These are phyloP conservation scores for Nicotiana tabacum DNA, from an alignment of 257 asterid species.

Conservation along the genomic window DNA sequence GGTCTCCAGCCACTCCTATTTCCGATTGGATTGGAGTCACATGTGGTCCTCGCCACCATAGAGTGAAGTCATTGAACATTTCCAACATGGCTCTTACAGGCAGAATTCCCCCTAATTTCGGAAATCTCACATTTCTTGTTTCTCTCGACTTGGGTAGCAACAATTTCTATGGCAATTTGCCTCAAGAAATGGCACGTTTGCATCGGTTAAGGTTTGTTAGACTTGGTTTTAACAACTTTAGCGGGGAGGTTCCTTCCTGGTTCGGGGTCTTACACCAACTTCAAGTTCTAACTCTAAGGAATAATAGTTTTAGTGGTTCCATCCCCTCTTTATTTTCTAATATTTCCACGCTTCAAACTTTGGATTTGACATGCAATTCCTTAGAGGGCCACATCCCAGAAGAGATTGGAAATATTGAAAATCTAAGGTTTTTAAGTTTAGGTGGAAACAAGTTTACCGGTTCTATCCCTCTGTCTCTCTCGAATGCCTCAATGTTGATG, in stretches of 20 bases:
- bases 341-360: background rate
- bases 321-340: conserved; percentile 5
- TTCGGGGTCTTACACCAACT: conserved; percentile 13
- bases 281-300: conserved; percentile 13
- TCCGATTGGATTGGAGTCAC: no score
- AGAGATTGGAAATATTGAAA: background rate
- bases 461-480: conserved; percentile 2
- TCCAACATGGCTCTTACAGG: background rate
- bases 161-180: background rate
- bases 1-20: no score
- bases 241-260: conserved; percentile 24
- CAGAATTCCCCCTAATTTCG: background rate
- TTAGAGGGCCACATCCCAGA: conserved; percentile 2
- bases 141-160: background rate
- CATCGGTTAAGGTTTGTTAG: conserved; percentile 4
- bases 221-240: conserved; percentile 15
- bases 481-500: background rate
- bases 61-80: no score
- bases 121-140: background rate
- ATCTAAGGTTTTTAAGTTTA: background rate
- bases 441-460: background rate
- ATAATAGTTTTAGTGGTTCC: conserved; percentile 12
- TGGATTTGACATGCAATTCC: background rate
- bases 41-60: no score
- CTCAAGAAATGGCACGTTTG: conserved; percentile 16